Evolutionary conservation across 1,284 basidiomycete species (phyloP).

Genomic region (Lentinula novae-zelandiae): DNA sequence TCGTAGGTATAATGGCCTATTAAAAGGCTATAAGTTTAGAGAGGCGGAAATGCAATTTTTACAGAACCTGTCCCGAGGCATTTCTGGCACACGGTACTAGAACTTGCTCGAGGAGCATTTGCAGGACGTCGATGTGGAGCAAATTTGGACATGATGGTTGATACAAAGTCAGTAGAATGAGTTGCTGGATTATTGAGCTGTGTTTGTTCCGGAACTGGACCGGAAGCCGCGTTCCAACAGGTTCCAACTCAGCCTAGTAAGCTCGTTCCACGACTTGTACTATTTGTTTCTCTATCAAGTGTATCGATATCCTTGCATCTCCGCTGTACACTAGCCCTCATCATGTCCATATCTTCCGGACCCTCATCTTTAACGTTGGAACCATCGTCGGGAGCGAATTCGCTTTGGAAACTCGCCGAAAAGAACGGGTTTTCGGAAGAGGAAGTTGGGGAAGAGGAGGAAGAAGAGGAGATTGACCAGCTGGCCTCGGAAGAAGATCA

Average conservation of each 20-base stretch:
- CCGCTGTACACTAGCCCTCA: background rate
- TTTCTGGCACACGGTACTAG: conserved; percentile 74
- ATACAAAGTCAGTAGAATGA: background rate
- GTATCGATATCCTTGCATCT: background rate
- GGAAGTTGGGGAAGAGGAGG: conserved; percentile 9
- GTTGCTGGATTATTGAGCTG: background rate
- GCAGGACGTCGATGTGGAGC: conserved; percentile 65
- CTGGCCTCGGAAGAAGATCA: conserved; percentile 45
- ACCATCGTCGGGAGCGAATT: background rate
- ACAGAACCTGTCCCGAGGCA: conserved; percentile 60
- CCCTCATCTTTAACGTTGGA: background rate
- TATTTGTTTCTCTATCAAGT: background rate
- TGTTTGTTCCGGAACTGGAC: background rate
- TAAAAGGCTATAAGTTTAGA: background rate
- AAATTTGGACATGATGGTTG: conserved; percentile 64
- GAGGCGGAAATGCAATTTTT: conserved; percentile 1
- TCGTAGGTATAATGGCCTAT: conserved; percentile 77
- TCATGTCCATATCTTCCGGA: conserved; percentile 6
- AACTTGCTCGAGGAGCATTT: conserved; percentile 56
- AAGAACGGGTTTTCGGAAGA: conserved; percentile 7
- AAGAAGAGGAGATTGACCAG: conserved; percentile 56
- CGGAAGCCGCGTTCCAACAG: background rate
- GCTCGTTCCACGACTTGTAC: background rate
- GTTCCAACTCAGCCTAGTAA: background rate
- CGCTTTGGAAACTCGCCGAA: conserved; percentile 4